Evolutionary conservation across 2,329 filamentous ascomycete genomes (phyloP), one percentile per base, ranked within the genome.

Genomic region (Cercospora berteroae): DNA sequence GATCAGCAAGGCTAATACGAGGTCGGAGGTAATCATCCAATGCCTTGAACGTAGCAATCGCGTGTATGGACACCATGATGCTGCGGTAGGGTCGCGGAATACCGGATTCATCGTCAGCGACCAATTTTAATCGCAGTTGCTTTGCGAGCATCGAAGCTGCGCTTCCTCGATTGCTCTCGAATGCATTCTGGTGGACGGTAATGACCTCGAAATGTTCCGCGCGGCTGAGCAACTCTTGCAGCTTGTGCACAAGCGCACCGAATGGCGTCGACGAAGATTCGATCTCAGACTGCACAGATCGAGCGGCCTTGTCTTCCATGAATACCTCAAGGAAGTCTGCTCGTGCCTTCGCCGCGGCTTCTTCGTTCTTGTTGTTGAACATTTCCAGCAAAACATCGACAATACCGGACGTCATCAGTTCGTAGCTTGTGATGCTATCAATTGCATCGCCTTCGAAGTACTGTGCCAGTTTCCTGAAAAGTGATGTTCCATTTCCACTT

Each of bases 121-220:
- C 87, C 36, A 99, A 84, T 73, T 93, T 94, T 55, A 99, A 86
- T 36, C 94, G 88, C 36, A 99, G 90, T 76, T 99, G 95, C 79
- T 98, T 98, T 4, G 93, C 94, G 5, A 99, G 85, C 94, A 99
- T 97, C 0, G 94, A 96, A 0, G 94, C 90, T 23, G 94, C 93
- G 76, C 92, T 97, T 79, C 90, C 96, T 67, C 94, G 89, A 72
- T 92, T 96, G 63, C 90, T 92, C 77, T 97, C 94, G 73, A 94
- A 91, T 5, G 92, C 90, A 74, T 96, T 96, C 69, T 96, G 91
- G 78, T 96, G 93, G 64, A 98, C 94, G 7, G 95, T 99, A 69
- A 97, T 88, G 55, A 99, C 94, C 77, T 99, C 95, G 74, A 98
- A 99, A 82, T 98, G 94, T 82, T 99, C 95, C 36, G 94, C 96